Evolutionary conservation across 208 protist species (phyloP).

Genomic region (Borovskyia barvae): DNA sequence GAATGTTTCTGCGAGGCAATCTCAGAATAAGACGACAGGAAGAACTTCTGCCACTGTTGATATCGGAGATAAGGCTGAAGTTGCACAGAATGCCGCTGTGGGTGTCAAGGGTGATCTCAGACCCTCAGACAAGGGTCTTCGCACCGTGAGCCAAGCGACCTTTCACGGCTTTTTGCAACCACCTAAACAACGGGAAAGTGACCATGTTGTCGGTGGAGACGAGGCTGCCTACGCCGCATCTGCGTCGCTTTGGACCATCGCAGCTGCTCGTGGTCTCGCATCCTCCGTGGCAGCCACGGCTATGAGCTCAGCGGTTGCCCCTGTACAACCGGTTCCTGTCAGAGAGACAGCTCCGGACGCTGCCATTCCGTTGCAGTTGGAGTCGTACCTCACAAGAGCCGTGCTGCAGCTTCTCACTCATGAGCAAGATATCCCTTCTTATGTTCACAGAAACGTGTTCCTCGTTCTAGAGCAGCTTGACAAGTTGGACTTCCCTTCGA

Average conservation of each 20-base stretch:
- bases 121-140: too few species aligned
- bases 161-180: too few species aligned
- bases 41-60: too few species aligned
- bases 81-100: too few species aligned
- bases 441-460: conserved; percentile 66
- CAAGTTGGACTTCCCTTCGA: conserved; percentile 51
- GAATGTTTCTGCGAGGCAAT: too few species aligned
- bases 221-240: neutral
- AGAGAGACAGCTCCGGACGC: neutral
- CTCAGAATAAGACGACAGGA: too few species aligned
- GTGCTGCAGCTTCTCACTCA: conserved; percentile 53
- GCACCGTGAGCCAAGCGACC: too few species aligned
- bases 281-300: neutral
- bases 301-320: neutral
- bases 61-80: too few species aligned
- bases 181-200: too few species aligned
- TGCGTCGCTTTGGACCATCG: conserved; percentile 6
- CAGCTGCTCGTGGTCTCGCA: conserved; percentile 8
- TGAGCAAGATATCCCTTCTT: conserved; percentile 41
- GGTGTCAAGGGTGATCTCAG: too few species aligned
- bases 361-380: conserved; percentile 53
- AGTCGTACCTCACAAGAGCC: conserved; percentile 51
- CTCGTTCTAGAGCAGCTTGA: conserved; percentile 69
- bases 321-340: neutral
- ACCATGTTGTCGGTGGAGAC: too few species aligned